These are phyloP conservation scores for Ceratobasidium sp. DNA, from an alignment of 1,284 basidiomycete genomes.

Conservation along the genomic window DNA sequence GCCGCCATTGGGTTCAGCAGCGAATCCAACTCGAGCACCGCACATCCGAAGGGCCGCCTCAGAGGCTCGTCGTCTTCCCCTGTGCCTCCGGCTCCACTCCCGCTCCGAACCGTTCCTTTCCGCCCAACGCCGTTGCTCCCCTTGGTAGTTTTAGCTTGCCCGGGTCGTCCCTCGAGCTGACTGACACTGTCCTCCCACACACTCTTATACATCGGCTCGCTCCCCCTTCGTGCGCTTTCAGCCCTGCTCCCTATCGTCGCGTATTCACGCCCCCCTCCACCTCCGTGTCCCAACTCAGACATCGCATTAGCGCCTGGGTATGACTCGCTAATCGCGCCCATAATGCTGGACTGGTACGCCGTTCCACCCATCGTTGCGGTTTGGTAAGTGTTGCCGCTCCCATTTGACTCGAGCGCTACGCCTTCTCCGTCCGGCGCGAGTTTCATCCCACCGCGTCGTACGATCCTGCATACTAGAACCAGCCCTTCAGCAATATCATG, in stretches of 20 bases:
- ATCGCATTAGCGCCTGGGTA: constrained; percentile 49
- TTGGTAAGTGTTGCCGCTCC: background rate
- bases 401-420: background rate
- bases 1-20: constrained; percentile 51
- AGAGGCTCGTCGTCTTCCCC: constrained; percentile 20
- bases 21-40: constrained; percentile 84
- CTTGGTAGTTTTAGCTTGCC: constrained; percentile 4
- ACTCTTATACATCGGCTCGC: constrained; percentile 35
- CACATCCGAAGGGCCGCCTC: constrained; percentile 91
- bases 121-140: constrained; percentile 35
- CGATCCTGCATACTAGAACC: constrained; percentile 88
- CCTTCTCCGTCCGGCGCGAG: constrained; percentile 51
- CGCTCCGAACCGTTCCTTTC: constrained; percentile 15
- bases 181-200: constrained; percentile 41
- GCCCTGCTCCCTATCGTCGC: background rate
- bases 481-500: constrained; percentile 85
- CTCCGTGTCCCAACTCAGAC: constrained; percentile 47
- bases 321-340: constrained; percentile 19
- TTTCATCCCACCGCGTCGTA: constrained; percentile 87
- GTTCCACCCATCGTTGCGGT: constrained; percentile 54
- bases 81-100: constrained; percentile 41
- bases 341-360: constrained; percentile 54
- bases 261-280: background rate
- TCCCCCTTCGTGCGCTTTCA: constrained; percentile 4
- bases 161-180: background rate